These are phyloP conservation scores for Xylaria curta DNA, from an alignment of 495 filamentous ascomycete genomes.

Conservation along the genomic window DNA sequence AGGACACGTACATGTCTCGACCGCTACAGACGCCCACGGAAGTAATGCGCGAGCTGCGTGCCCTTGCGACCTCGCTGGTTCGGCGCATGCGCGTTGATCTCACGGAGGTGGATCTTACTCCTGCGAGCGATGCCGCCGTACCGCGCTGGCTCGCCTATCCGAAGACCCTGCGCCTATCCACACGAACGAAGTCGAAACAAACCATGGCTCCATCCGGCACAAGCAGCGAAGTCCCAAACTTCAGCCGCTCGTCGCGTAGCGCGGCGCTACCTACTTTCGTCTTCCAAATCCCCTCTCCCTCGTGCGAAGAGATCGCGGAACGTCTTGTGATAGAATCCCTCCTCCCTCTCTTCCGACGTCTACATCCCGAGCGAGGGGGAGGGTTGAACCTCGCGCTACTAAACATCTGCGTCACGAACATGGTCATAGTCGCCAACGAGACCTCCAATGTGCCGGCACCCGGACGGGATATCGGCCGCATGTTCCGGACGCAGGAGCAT, in stretches of 20 bases:
- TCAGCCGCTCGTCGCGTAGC: conserved; percentile 72
- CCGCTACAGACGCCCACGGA: conserved; percentile 66
- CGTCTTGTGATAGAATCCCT: conserved; percentile 71
- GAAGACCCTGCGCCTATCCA: conserved; percentile 77
- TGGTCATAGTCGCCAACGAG: conserved; percentile 65
- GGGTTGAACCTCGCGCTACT: conserved; percentile 82
- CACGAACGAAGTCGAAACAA: conserved; percentile 65
- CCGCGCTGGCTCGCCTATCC: conserved; percentile 51
- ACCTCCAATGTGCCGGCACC: conserved; percentile 14
- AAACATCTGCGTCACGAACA: conserved; percentile 87
- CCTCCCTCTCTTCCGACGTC: conserved; percentile 71
- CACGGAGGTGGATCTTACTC: conserved; percentile 46
- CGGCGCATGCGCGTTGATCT: conserved; percentile 81
- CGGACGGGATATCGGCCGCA: conserved; percentile 64
- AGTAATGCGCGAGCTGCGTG: conserved; percentile 64
- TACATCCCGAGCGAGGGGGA: conserved; percentile 67
- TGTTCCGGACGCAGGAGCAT: conserved; percentile 73
- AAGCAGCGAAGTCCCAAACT: conserved; percentile 26
- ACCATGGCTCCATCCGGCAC: conserved; percentile 38
- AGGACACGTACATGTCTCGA: conserved; percentile 75
- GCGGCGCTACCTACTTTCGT: conserved; percentile 71
- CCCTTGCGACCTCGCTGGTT: conserved; percentile 72
- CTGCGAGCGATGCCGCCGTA: conserved; percentile 12
- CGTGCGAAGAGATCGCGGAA: conserved; percentile 63
- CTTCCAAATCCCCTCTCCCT: conserved; percentile 64